Base-by-base conservation (phyloP, 164 flowering plant species). In the Kingdonia uniflora region DNA sequence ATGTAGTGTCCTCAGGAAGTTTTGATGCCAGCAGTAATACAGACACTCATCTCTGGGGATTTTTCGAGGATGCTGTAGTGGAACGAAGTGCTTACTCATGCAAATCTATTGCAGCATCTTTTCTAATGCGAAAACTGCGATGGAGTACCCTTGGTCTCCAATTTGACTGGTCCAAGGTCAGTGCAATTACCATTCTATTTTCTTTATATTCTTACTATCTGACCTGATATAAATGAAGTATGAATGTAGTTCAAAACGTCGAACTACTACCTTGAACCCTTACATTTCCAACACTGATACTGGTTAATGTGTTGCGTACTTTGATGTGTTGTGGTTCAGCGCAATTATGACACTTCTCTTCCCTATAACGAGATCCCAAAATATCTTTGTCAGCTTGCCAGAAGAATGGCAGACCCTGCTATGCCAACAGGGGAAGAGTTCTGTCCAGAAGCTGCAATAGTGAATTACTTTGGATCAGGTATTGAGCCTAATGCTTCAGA, bases 121-220 rank as follows among this genome's bases (percentile, higher is more conserved):
- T 68, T 67, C 68, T 88, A 13, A 63, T 94, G 70, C 71, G 85
- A 65, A 94, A 89, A 77, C 63, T 94, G 59, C 71, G 97, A 24
- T 94, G 99, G 99, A 86, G 96, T 65, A 94, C 99, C 5, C 95
- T 94, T 54, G 99, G 97, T 33, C 71, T 94, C 60, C 99, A 94
- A 68, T 94, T 94, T 72, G 87, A 89, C 66, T 94, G 97, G 99
- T 86, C 99, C 59, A 82, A 89, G 92, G 99, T 87, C 48, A 57
- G n/a, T 65, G 22, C 25, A 37, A 12, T 19, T 23, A 44, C 33
- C 43, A 20, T 3, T 8, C 35, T 4, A 29, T 29, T 29, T 29
- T 3, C 8, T 29, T 29, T 29, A 8, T 3, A 29, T 29, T 29
- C 35, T 8, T 29, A 29, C 8, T 29, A 4, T 29, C 35, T 29